Evolutionary conservation across 1,139 yeast species (phyloP), one percentile per base, ranked within the genome.

Genomic region (Debaryomycetaceae sp.): DNA sequence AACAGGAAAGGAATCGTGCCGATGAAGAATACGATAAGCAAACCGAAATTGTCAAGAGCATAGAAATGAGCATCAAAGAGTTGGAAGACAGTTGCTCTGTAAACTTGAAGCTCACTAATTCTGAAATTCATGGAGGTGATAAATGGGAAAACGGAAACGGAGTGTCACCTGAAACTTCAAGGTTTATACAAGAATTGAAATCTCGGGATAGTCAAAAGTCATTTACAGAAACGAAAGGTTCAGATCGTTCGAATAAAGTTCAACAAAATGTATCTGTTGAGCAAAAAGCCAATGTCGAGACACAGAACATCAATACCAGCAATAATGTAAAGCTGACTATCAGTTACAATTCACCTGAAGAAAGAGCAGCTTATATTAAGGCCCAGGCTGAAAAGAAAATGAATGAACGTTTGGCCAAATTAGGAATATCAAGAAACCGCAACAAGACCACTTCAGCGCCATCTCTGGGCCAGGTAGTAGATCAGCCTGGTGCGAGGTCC

Each of bases 71-170:
- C 29, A 85, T 91, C 46, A 76, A 75, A 40, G 85, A 83, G 29
- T 69, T 89, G 38, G 87, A 87, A 48, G 73, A 76, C 7, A 86
- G 85, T 24, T 75, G 89, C 39, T 65, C 70, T 6, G 50, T 58
- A 2, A 66, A 67, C 31, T 68, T 81, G 40, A 70, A 71, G 28
- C 63, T 73, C 2, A 64, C 75, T 6, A 63, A 60, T 18, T 65
- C 69, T 26, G 70, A 70, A 34, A 79, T 78, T 44, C 69, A 79
- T 28, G 87, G 84, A 7, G 73, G 77, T 33, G 73, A 79, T 18
- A 83, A 85, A 53, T 92, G 95, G 94, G 96, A 87, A 49, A 76
- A 81, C 38, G 98, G 96, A 11, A 68, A 82, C 43, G 96, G 94
- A 18, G 80, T 89, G 17, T 76, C 79, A 17, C 75, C 47, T 1